A percentile compares a stretch with the other conserved stretches of the same genome.
Evolutionary conservation across 495 filamentous ascomycete genomes (phyloP).

Genomic region (Xylaria bambusicola): DNA sequence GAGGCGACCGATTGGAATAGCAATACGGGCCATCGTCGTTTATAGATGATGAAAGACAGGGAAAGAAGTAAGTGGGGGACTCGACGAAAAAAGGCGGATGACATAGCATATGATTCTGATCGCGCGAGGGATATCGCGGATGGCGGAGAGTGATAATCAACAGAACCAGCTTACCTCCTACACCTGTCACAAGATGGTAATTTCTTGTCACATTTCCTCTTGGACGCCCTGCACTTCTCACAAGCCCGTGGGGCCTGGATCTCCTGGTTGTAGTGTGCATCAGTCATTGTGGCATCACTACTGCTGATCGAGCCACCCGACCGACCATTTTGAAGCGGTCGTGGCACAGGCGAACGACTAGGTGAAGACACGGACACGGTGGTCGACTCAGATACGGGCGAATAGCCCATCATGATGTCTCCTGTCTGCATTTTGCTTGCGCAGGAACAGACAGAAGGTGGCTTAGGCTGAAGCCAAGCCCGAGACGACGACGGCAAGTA

Average conservation of each 20-base stretch:
- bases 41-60: background rate
- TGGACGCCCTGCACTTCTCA: constrained; percentile 37
- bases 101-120: too few species aligned
- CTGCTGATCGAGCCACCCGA: constrained; percentile 12
- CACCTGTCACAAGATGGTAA: constrained; percentile 35
- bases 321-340: constrained; percentile 22
- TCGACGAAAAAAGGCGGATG: background rate
- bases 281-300: constrained; percentile 18
- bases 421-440: constrained; percentile 34
- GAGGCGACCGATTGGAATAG: too few species aligned
- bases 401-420: constrained; percentile 22
- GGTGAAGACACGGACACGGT: constrained; percentile 26
- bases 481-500: background rate
- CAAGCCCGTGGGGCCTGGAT: constrained; percentile 33
- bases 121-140: too few species aligned
- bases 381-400: constrained; percentile 31
- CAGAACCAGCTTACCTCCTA: constrained; percentile 27
- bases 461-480: background rate
- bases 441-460: background rate
- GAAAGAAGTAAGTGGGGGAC: too few species aligned
- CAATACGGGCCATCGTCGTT: too few species aligned
- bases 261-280: constrained; percentile 8
- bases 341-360: constrained; percentile 23
- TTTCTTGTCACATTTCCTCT: constrained; percentile 40
- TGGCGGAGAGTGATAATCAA: too few species aligned